Base-by-base conservation (phyloP, 768 basidiomycete genomes). In the Termitomyces sp. region DNA sequence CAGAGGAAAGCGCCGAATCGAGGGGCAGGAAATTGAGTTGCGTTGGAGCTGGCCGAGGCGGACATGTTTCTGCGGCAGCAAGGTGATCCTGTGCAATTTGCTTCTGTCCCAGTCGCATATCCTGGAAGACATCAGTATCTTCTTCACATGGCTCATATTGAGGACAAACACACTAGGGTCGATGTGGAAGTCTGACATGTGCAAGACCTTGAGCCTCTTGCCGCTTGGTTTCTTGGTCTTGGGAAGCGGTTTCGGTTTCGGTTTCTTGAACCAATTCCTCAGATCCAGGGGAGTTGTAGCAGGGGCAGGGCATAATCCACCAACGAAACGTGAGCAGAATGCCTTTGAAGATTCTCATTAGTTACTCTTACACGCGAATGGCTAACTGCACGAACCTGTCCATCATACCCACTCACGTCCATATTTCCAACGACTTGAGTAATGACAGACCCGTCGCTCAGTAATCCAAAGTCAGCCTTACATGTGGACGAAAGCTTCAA, bases 371-470 rank as follows among this genome's bases (percentile, higher is more conserved):
- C 10, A 49, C 14, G 29, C 21, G 41, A 19, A 54, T 21, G 34
- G 46, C 51, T 34, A 42, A 60, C 51, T 46, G 23, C 35, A 60
- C 66, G 32, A 61, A 87, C 86, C 77, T 88, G 85, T 12, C 89
- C 89, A 62, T 91, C 89, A 53, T 82, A 83, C 6, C 87, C 87
- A 12, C 82, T 83, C 2, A 86, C 82, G 63, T 91, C 82, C 8
- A 88, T 85, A 60, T 84, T 85, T 12, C 87, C 82, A 38, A 86
- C 59, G 11, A 90, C 87, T 68, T 91, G 89, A 0, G 89, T 87
- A 57, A 89, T 67, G 29, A 86, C 75, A 5, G 84, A 71, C 0
- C 89, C 89, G 17, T 83, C 65, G 5, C 75, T 77, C 52, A 75
- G 67, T 7, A 70, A 61, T 23, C 82, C 78, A 65, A 74, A 86